Evolutionary conservation across 345 rosid genomes (phyloP).

Genomic region (Erysimum cheiranthoides): DNA sequence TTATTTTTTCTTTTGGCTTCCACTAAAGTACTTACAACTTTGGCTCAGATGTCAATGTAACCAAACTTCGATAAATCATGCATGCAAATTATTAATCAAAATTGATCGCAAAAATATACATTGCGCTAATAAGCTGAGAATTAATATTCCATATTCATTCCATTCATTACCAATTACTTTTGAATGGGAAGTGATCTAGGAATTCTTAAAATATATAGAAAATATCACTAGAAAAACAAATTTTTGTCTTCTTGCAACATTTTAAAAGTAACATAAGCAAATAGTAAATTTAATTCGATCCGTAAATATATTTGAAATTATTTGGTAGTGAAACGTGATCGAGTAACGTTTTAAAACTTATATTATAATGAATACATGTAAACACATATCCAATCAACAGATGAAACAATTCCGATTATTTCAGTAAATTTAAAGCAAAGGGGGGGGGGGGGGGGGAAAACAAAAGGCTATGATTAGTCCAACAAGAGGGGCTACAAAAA

Average conservation of each 20-base stretch:
- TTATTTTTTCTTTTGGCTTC: no score
- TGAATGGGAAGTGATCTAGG: no score
- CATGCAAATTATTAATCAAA: not conserved
- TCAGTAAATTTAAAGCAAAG: conserved; percentile 35
- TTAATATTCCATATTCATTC: not conserved
- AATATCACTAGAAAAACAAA: no score
- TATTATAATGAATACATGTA: not conserved
- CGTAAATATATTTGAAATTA: not conserved
- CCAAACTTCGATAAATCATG: no score
- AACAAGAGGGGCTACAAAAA: conserved; percentile 37
- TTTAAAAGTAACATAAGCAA: not conserved
- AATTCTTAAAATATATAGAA: no score
- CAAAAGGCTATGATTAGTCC: conserved; percentile 45
- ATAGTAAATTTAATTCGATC: not conserved
- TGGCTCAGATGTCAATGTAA: no score
- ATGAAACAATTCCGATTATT: conserved; percentile 5
- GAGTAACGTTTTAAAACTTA: not conserved
- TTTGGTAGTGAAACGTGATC: not conserved
- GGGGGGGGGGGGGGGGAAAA: no score
- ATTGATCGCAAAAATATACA: not conserved
- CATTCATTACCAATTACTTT: not conserved
- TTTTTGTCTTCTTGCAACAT: not conserved
- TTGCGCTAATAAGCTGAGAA: not conserved
- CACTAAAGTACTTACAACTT: no score
- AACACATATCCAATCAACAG: conserved; percentile 2